Evolutionary conservation across 768 basidiomycete species (phyloP), one percentile per base, ranked within the genome.

Genomic region (Lactarius hatsudake): DNA sequence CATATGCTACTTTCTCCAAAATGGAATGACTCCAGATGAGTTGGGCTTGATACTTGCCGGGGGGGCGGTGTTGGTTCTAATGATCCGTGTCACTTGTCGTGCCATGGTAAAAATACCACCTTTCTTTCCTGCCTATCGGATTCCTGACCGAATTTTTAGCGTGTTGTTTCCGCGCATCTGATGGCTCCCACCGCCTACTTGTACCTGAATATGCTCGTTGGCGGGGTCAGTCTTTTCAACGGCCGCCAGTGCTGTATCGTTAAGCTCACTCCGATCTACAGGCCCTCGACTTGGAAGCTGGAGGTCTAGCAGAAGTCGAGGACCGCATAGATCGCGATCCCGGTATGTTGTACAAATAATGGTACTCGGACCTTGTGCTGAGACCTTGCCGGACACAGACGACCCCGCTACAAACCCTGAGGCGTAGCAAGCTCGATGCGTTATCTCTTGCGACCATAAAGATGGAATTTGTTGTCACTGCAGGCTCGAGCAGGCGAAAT

Each of bases 21-120:
- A 62, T 62, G 65, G 48, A 3, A 7, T 66, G 8, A 53, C 13
- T 3, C 36, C 45, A 8, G 65, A 66, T 53, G 56, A 62, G 12
- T 1, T 66, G 1, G 65, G 56, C 3, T 3, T 42, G 1, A 15
- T 66, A 1, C 20, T 66, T 12, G 56, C 2, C 13, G 17, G 32
- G 7, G 2, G 32, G 18, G 65, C 34, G 1, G 28, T 66, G 15
- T 1, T 66, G 7, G 26, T 62, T 18, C n/a, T 62, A 15, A 53
- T 53, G n/a, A 40, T 23, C 6, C 10, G 38, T 34, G n/a, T 42
- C 56, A 53, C 58, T 3, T 20, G 18, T 43, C 61, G 38, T 12
- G 61, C 61, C 0, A 28, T 45, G 2, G 65, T 66, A 26, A 28
- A 54, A 34, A 43, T 20, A 7, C 12, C 26, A 1, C 2, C 18